phyloP scores from a whole-genome alignment of 805 yeast species.

The Cyberlindnera subsufficiens region DNA sequence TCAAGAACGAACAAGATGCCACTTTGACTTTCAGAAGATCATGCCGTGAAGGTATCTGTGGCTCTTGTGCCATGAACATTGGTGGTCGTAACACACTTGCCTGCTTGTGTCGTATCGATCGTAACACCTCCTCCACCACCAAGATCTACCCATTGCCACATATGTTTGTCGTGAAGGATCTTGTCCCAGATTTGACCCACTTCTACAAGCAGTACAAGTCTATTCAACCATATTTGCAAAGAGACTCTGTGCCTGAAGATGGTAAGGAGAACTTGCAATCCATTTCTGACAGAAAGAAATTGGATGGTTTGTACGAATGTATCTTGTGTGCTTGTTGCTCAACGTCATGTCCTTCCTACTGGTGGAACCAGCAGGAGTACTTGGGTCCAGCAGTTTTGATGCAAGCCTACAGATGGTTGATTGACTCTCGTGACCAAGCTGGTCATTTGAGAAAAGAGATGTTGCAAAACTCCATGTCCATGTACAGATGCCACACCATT shows the following conservation, averaged over 20 bases:
- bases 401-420: constrained; percentile 99
- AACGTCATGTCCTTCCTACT: constrained; percentile 97
- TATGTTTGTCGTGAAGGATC: constrained; percentile 94
- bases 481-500: constrained; percentile 98
- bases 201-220: constrained; percentile 98
- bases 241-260: constrained; percentile 68
- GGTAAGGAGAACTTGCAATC: constrained; percentile 92
- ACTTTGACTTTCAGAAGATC: constrained; percentile 96
- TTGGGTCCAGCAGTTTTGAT: constrained; percentile 97
- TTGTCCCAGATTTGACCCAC: constrained; percentile 96
- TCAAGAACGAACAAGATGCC: constrained; percentile 94
- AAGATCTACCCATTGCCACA: constrained; percentile 97
- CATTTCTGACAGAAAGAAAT: constrained; percentile 87
- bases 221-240: constrained; percentile 93
- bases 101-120: constrained; percentile 90
- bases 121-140: constrained; percentile 62
- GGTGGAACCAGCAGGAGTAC: constrained; percentile 99
- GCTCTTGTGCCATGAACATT: constrained; percentile 99
- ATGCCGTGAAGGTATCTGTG: constrained; percentile 99
- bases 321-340: constrained; percentile 98
- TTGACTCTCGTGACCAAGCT: constrained; percentile 95
- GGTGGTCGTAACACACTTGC: constrained; percentile 97
- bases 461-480: constrained; percentile 94
- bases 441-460: constrained; percentile 71
- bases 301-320: constrained; percentile 97